These are phyloP conservation scores for Leccinum griseonigrum DNA, from an alignment of 1,284 basidiomycete species.

Conservation along the genomic window DNA sequence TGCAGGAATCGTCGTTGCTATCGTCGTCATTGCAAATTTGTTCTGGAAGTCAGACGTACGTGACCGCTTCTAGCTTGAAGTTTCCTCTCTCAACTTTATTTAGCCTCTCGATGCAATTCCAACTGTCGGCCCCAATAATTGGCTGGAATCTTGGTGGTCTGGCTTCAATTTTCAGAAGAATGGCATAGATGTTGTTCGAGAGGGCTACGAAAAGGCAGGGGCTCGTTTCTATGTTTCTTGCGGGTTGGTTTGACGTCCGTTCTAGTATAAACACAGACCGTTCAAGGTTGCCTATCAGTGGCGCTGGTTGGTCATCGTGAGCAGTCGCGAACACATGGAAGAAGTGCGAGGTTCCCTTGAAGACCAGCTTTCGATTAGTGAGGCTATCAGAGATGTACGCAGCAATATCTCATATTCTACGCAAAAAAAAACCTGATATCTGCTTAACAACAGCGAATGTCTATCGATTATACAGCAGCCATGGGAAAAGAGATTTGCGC, in stretches of 20 bases:
- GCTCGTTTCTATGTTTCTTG: background rate
- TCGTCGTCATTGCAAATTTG: background rate
- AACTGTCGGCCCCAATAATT: slow-evolving; percentile 19
- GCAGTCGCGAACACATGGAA: slow-evolving; percentile 36
- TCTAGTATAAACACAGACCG: slow-evolving; percentile 33
- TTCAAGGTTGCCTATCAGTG: slow-evolving; percentile 43
- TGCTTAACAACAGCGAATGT: slow-evolving; percentile 15
- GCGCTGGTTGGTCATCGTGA: slow-evolving; percentile 43
- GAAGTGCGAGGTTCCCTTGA: slow-evolving; percentile 41
- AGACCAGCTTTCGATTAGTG: slow-evolving; percentile 36
- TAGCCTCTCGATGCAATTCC: slow-evolving; percentile 23
- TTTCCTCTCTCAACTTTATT: background rate
- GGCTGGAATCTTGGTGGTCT: slow-evolving; percentile 17
- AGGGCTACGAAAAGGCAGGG: slow-evolving; percentile 24
- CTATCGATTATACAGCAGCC: slow-evolving; percentile 21
- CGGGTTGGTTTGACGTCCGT: background rate
- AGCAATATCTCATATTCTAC: background rate
- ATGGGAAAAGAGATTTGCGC: slow-evolving; percentile 25
- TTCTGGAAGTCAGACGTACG: slow-evolving; percentile 2
- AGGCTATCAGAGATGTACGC: slow-evolving; percentile 34
- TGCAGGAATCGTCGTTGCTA: background rate
- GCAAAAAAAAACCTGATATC: background rate
- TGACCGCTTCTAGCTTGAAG: background rate
- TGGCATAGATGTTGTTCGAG: slow-evolving; percentile 11
- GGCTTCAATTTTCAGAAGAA: slow-evolving; percentile 9